phyloP scores from a whole-genome alignment of 2,329 filamentous ascomycete genomes.

The Neoarthrinium moseri region DNA sequence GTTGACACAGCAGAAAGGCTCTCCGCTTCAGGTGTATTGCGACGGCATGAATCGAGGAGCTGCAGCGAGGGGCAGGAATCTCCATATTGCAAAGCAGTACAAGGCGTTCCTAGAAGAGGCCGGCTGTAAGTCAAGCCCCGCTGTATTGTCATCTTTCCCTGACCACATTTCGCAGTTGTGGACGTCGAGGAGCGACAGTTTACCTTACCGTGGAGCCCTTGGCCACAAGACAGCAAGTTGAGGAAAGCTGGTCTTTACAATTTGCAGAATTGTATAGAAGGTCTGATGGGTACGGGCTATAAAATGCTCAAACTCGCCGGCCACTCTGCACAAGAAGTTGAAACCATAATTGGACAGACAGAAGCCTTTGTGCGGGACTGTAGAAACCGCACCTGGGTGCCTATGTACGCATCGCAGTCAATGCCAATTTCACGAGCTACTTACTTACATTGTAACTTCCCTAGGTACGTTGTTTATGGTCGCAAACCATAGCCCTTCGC shows the following conservation, averaged over 20 bases:
- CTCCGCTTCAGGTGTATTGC: too few relatives aligned
- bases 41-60: background rate
- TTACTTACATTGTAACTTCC: too few relatives aligned
- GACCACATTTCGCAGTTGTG: too few relatives aligned
- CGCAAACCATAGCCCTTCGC: too few relatives aligned
- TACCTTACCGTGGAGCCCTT: background rate
- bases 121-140: constrained; percentile 3
- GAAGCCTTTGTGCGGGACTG: too few relatives aligned
- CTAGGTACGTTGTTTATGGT: background rate
- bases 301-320: background rate
- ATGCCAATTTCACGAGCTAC: background rate
- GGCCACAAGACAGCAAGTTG: background rate
- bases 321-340: background rate
- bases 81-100: background rate
- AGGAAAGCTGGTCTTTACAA: background rate
- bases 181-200: background rate
- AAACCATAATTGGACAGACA: background rate
- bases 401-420: too few relatives aligned
- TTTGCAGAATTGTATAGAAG: background rate
- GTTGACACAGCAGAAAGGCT: too few relatives aligned
- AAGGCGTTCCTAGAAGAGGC: background rate
- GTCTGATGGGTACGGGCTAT: background rate
- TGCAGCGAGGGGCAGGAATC: background rate
- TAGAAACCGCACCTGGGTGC: background rate
- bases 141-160: too few relatives aligned